Base-by-base conservation (phyloP, 23 red algal genomes). In the Gracilaria gracilis region DNA sequence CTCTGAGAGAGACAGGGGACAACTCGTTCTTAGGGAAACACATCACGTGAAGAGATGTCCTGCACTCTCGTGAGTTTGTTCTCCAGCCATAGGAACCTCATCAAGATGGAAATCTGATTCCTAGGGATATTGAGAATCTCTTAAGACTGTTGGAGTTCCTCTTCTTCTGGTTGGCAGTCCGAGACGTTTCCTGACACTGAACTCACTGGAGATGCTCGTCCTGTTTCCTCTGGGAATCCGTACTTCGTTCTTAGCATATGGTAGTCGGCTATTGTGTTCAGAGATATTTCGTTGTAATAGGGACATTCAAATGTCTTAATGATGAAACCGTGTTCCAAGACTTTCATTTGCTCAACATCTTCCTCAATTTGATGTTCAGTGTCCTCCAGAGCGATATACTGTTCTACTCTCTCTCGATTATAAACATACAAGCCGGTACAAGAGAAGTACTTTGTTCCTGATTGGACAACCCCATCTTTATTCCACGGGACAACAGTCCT, bases 311-410 rank as follows among this genome's bases (percentile, higher is more conserved):
- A 86, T 2, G 82, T 70, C 65, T 86, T 86, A 33, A 86, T 86
- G 28, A 86, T 55, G 2, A 49, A 86, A 1, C 82, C 82, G 29
- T 86, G 82, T 74, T 86, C 82, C 82, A 86, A 70, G 4, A 86
- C 82, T 28, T 86, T 86, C 57, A 86, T 66, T 67, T 86, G 82
- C 40, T 86, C 82, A 14, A 86, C 82, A 71, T 86, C 82, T 70
- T 86, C 82, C 31, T 86, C 82, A 69, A 86, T 44, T 67, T 86
- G 82, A 35, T 86, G 82, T 62, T 86, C 61, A n/a, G 82, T 86
- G 38, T 86, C 82, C 48, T 86, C 82, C 34, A 86, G 82, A 44
- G 82, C 64, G 19, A 69, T 86, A 39, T 86, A 86, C 17, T 86
- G 61, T 54, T 86, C 59, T 19, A 86, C 65, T 16, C 82, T 39